phyloP scores from a whole-genome alignment of 1,284 basidiomycete species.

The Austropuccinia psidii region DNA sequence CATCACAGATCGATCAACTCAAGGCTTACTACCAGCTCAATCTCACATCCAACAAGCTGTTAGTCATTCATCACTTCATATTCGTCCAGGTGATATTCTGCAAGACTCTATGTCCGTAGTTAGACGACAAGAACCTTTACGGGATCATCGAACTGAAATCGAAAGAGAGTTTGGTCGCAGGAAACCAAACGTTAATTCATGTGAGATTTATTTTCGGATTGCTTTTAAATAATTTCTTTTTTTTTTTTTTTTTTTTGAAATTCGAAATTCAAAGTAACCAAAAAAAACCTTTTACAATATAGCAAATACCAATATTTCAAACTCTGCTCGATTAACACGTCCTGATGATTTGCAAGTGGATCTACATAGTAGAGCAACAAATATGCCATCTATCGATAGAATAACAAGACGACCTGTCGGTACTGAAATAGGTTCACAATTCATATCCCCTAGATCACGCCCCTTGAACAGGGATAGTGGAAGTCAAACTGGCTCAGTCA shows the following conservation, averaged over 20 bases:
- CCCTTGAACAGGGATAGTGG: neutral
- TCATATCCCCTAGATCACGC: neutral
- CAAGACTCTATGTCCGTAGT: neutral
- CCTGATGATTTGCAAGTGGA: neutral
- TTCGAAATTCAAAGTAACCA: neutral
- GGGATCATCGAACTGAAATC: conserved; percentile 18
- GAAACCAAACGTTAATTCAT: conserved; percentile 22
- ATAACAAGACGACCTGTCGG: neutral
- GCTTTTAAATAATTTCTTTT: neutral
- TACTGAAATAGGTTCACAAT: neutral
- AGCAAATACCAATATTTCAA: neutral
- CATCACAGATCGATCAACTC: conserved; percentile 14
- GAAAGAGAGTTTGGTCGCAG: conserved; percentile 5
- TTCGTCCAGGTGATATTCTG: conserved; percentile 28
- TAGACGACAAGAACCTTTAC: conserved; percentile 19
- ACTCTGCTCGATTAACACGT: neutral
- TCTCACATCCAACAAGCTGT: conserved; percentile 18
- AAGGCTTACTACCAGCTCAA: conserved; percentile 17
- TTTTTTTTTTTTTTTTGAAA: neutral
- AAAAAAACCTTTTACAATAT: neutral
- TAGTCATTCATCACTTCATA: neutral
- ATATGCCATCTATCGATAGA: neutral
- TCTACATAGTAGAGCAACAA: neutral
- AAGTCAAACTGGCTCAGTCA: neutral
- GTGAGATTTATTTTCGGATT: conserved; percentile 9